phyloP scores from a whole-genome alignment of 192 early-diverging fungal species.

The Coemansia sp. region DNA sequence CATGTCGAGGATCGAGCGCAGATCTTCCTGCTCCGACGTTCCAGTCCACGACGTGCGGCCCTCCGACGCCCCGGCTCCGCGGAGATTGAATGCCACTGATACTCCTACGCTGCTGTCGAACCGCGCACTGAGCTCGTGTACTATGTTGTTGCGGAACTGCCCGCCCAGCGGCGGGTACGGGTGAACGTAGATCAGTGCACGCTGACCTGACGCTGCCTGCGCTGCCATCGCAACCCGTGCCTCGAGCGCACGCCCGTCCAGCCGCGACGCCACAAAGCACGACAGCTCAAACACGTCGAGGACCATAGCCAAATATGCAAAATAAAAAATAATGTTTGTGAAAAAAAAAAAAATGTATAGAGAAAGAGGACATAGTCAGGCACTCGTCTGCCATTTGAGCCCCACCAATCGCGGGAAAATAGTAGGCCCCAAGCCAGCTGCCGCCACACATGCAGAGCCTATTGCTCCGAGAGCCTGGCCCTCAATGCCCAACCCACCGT shows the following conservation, averaged over 20 bases:
- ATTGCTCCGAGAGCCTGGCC: conserved; percentile 2
- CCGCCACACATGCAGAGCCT: neutral
- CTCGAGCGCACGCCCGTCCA: conserved; percentile 54
- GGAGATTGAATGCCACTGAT: conserved; percentile 49
- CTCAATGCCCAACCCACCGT: neutral
- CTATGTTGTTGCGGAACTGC: conserved; percentile 54
- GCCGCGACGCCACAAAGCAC: conserved; percentile 53
- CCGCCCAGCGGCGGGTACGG: conserved; percentile 58
- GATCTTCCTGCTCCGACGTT: conserved; percentile 47
- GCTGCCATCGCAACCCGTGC: conserved; percentile 25
- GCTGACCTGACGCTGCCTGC: neutral
- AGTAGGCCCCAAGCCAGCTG: conserved; percentile 4
- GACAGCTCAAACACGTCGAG: conserved; percentile 44
- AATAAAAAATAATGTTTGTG: neutral
- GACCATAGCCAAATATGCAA: conserved; percentile 15
- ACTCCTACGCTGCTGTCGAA: conserved; percentile 31
- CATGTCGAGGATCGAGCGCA: conserved; percentile 50
- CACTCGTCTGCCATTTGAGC: neutral
- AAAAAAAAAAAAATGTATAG: neutral
- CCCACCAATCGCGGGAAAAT: neutral
- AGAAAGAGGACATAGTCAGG: neutral
- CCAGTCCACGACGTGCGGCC: conserved; percentile 59
- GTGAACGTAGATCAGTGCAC: conserved; percentile 46
- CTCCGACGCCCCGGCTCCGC: conserved; percentile 56
- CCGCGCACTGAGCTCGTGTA: conserved; percentile 31